Conservation (phyloP, 352 stramenopile species). For the Pythium phragmitis region DNA sequence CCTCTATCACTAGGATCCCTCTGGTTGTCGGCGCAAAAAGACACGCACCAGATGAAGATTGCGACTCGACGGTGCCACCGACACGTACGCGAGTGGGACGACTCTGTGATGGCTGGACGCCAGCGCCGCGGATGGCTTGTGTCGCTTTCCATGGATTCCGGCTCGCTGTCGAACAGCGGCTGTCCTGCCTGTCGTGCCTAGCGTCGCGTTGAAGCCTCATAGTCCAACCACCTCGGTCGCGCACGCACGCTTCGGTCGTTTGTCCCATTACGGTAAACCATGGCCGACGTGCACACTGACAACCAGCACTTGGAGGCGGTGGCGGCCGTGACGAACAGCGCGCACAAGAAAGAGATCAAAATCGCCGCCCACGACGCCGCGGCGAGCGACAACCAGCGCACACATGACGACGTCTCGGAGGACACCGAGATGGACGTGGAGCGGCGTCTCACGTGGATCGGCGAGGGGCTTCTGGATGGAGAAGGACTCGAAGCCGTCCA, state of each 20-base stretch:
- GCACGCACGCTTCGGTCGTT: neutral
- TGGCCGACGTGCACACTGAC: conserved; percentile 19
- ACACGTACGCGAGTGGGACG: conserved; percentile 4
- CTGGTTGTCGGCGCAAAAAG: conserved; percentile 10
- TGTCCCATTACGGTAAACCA: neutral
- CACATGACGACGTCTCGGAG: conserved; percentile 16
- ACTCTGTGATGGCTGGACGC: conserved; percentile 17
- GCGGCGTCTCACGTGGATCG: conserved; percentile 64
- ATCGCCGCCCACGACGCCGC: neutral
- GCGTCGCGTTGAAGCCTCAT: conserved; percentile 11
- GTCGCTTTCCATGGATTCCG: conserved; percentile 4
- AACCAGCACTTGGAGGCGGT: conserved; percentile 15
- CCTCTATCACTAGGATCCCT: neutral
- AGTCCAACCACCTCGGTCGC: conserved; percentile 12
- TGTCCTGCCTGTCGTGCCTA: neutral
- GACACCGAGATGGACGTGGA: conserved; percentile 5
- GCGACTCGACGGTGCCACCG: conserved; percentile 24
- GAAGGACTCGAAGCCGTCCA: conserved; percentile 53
- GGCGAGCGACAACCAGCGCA: conserved; percentile 22
- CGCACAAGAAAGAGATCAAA: conserved; percentile 20
- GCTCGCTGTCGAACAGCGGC: neutral
- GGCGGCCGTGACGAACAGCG: neutral
- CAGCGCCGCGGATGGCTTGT: conserved; percentile 2
- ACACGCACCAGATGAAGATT: conserved; percentile 13
- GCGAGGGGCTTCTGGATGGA: conserved; percentile 58